phyloP scores from a whole-genome alignment of 495 filamentous ascomycete genomes.

The Annulohypoxylon nitens region DNA sequence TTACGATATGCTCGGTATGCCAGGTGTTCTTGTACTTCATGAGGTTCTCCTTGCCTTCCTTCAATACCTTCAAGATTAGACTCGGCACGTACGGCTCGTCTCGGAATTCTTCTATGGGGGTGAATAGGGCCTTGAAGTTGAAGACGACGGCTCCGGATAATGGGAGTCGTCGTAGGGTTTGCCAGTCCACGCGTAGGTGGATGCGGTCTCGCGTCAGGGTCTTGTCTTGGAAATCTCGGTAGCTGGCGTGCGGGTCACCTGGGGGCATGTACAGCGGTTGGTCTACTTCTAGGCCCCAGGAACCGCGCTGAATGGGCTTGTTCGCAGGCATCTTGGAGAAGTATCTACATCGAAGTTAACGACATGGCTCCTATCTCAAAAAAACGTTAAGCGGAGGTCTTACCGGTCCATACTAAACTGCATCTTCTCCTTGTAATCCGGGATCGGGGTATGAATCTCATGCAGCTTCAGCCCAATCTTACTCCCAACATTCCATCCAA shows the following conservation, averaged over 20 bases:
- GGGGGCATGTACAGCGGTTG: conserved; percentile 83
- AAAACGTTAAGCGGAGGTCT: background rate
- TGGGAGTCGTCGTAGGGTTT: conserved; percentile 86
- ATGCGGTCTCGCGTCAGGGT: conserved; percentile 70
- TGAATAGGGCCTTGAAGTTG: conserved; percentile 94
- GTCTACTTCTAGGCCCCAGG: conserved; percentile 88
- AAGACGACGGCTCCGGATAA: conserved; percentile 82
- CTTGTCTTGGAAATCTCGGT: conserved; percentile 68
- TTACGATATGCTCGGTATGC: conserved; percentile 81
- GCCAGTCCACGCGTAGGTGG: conserved; percentile 90
- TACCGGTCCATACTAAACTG: conserved; percentile 86
- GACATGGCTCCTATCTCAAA: background rate
- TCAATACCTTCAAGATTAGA: conserved; percentile 75
- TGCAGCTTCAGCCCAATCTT: conserved; percentile 81
- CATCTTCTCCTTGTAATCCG: conserved; percentile 94
- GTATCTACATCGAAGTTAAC: conserved; percentile 63
- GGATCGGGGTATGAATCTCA: conserved; percentile 82
- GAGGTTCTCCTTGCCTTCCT: conserved; percentile 77
- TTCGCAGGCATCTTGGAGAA: conserved; percentile 83
- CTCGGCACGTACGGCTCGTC: conserved; percentile 81
- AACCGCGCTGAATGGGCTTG: conserved; percentile 84
- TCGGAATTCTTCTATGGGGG: conserved; percentile 76
- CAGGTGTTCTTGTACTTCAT: conserved; percentile 90
- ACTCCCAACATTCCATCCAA: conserved; percentile 83
- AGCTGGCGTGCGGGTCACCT: conserved; percentile 74